phyloP scores from a whole-genome alignment of 1,284 basidiomycete genomes.

The Pseudomicrostroma phylloplanum region DNA sequence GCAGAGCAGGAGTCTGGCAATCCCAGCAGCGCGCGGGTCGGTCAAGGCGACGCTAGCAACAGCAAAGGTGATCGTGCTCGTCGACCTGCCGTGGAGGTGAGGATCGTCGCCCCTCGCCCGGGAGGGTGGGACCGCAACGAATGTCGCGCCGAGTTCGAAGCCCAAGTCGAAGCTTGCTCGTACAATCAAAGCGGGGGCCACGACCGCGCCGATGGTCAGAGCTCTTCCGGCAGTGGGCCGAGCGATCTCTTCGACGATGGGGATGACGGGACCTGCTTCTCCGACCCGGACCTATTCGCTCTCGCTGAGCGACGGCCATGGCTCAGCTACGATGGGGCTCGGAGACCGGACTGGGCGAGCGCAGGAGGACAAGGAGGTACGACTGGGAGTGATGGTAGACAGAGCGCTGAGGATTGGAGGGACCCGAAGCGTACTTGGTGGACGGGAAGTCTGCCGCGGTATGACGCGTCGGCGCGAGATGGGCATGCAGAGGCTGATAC shows the following conservation, averaged over 20 bases:
- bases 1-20: not conserved
- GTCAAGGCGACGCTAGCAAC: not conserved
- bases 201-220: not conserved
- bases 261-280: conserved; percentile 9
- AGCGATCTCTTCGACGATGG: not conserved
- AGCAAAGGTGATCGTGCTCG: not conserved
- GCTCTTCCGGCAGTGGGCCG: not conserved
- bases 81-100: conserved; percentile 7
- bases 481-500: too few relatives aligned
- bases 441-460: not conserved
- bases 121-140: conserved; percentile 11
- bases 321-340: conserved; percentile 5
- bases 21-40: not conserved
- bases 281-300: conserved; percentile 10
- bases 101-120: conserved; percentile 8
- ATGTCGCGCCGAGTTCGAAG: conserved; percentile 3
- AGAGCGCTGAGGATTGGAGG: not conserved
- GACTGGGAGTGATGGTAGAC: not conserved
- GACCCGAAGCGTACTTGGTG: not conserved
- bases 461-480: not conserved
- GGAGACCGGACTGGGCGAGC: not conserved
- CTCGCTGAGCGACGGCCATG: conserved; percentile 10
- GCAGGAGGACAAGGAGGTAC: not conserved
- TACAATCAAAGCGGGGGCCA: not conserved
- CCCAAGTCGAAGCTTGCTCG: conserved; percentile 1